Conservation (phyloP, 768 basidiomycete genomes). For the Tephrocybe rancida region DNA sequence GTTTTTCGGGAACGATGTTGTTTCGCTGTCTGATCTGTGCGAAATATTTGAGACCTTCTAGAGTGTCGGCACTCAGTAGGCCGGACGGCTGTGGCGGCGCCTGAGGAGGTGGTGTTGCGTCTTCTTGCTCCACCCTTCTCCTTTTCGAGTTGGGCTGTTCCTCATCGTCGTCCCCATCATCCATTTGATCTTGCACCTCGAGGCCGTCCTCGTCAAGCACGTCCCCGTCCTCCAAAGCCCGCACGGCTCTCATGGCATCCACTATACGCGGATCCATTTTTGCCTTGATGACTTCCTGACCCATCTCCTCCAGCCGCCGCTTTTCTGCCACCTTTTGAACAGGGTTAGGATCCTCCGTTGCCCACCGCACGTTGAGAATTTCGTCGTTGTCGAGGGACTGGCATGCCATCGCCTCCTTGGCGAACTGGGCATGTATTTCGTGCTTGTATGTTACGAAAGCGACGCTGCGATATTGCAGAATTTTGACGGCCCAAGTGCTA, state of each 20-base stretch:
- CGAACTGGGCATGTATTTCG: conserved; percentile 90
- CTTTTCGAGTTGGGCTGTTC: conserved; percentile 37
- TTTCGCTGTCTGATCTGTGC: conserved; percentile 82
- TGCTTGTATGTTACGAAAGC: conserved; percentile 95
- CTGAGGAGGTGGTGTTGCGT: conserved; percentile 21
- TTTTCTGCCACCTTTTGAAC: conserved; percentile 86
- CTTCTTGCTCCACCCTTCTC: conserved; percentile 31
- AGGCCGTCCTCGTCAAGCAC: conserved; percentile 41
- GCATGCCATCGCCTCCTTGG: conserved; percentile 98
- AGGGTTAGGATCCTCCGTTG: conserved; percentile 98
- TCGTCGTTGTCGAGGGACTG: conserved; percentile 97
- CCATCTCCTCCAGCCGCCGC: conserved; percentile 77
- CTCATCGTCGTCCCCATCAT: conserved; percentile 34
- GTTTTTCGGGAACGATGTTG: conserved; percentile 34
- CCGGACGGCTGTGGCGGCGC: conserved; percentile 47
- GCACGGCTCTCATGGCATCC: conserved; percentile 83
- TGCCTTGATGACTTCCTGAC: conserved; percentile 83
- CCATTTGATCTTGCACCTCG: conserved; percentile 28
- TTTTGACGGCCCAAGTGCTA: conserved; percentile 61
- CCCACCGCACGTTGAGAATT: conserved; percentile 98
- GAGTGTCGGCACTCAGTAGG: conserved; percentile 78
- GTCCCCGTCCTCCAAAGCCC: conserved; percentile 87
- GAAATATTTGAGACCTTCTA: conserved; percentile 91
- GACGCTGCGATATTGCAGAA: conserved; percentile 92
- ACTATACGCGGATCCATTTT: conserved; percentile 87